Evolutionary conservation across 257 asterid species (phyloP).

Genomic region (Nicotiana otophora): DNA sequence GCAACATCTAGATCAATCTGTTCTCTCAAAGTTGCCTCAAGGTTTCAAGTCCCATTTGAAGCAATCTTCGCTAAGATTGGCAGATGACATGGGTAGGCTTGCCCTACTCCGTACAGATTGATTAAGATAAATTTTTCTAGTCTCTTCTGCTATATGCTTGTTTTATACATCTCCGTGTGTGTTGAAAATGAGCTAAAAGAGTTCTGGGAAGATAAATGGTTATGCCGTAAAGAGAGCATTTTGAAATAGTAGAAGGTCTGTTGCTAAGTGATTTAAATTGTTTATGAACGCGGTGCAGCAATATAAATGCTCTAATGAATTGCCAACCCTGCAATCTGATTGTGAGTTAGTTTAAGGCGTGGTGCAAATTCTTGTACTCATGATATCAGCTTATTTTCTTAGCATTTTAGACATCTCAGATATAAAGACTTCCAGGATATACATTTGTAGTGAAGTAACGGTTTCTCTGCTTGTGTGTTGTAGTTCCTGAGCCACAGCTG

Average conservation of each 20-base stretch:
- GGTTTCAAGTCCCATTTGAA: slow-evolving; percentile 69
- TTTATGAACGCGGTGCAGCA: not conserved
- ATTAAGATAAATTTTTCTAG: not conserved
- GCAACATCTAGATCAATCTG: slow-evolving; percentile 64
- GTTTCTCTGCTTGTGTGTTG: slow-evolving; percentile 1
- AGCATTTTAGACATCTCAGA: not conserved
- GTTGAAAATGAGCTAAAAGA: not conserved
- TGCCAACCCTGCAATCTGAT: not conserved
- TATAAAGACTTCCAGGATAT: not conserved
- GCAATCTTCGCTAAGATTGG: slow-evolving; percentile 84
- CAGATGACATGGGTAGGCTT: slow-evolving; percentile 87
- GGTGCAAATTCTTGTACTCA: not conserved
- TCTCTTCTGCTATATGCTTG: not conserved
- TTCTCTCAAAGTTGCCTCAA: slow-evolving; percentile 68
- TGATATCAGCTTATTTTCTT: not conserved
- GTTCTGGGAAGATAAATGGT: not conserved
- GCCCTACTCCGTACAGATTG: not conserved
- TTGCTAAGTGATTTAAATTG: not conserved
- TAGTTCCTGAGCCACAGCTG: slow-evolving; percentile 78
- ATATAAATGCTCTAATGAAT: not conserved
- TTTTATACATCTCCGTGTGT: not conserved
- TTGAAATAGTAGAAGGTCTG: not conserved
- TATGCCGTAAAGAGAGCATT: not conserved
- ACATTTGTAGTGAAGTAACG: not conserved
- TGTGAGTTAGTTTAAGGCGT: no score